Evolutionary conservation across 139 green algal genomes (phyloP).

Genomic region (Desmodesmus armatus): DNA sequence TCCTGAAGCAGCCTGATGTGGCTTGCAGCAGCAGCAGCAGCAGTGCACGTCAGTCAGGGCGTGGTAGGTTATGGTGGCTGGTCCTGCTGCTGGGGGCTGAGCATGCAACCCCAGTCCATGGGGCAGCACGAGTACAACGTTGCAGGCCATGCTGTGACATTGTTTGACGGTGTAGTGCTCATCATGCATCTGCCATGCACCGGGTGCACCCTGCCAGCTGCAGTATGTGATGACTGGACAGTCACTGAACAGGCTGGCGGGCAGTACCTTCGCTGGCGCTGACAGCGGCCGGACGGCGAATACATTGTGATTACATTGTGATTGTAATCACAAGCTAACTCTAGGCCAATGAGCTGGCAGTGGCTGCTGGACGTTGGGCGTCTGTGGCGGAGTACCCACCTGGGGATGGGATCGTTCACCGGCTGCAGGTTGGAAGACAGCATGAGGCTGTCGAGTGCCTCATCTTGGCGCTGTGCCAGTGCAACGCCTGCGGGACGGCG

Average conservation of each 20-base stretch:
- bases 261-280: neutral
- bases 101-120: too few relatives aligned
- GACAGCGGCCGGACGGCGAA: too few relatives aligned
- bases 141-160: too few relatives aligned
- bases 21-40: too few relatives aligned
- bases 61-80: too few relatives aligned
- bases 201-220: constrained; percentile 17
- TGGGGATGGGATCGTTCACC: constrained; percentile 3
- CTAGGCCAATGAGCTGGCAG: neutral
- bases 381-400: neutral
- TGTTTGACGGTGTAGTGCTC: too few relatives aligned
- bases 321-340: neutral
- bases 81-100: too few relatives aligned
- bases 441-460: constrained; percentile 12
- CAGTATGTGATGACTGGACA: neutral
- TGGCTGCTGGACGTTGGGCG: neutral
- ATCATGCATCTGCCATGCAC: too few relatives aligned
- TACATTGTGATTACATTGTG: too few relatives aligned
- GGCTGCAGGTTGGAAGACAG: neutral
- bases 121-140: too few relatives aligned
- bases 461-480: neutral
- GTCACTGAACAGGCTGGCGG: neutral
- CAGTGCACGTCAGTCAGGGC: neutral
- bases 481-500: neutral
- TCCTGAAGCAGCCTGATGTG: neutral